Percentiles rank a stretch among this genome's conserved stretches.
Conservation (phyloP, 2,329 filamentous ascomycete genomes). For the Penicillium psychrosexuale region DNA sequence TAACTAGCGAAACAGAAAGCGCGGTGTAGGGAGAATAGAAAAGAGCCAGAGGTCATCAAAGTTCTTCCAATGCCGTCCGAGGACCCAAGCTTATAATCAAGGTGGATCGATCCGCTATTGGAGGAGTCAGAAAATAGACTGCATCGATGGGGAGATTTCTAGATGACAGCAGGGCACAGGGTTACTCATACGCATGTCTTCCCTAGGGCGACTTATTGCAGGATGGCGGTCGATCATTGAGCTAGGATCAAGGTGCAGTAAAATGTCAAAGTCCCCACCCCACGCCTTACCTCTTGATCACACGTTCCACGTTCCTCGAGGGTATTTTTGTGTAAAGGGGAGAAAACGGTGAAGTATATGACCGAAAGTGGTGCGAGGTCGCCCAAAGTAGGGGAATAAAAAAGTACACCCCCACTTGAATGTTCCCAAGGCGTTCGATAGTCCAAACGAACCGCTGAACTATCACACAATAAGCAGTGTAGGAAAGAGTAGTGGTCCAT, state of each 20-base stretch:
- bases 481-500: conserved; percentile 30
- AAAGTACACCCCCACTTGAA: not conserved
- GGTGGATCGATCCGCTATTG: conserved; percentile 30
- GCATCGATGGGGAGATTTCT: conserved; percentile 32
- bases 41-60: conserved; percentile 22
- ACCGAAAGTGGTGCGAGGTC: conserved; percentile 22
- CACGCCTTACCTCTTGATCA: conserved; percentile 20
- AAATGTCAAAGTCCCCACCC: conserved; percentile 21
- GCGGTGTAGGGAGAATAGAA: conserved; percentile 13
- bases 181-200: conserved; percentile 36
- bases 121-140: conserved; percentile 40
- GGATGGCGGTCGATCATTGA: conserved; percentile 38
- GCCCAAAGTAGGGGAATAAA: conserved; percentile 2
- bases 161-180: conserved; percentile 39
- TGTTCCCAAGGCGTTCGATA: conserved; percentile 7
- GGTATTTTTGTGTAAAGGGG: conserved; percentile 1
- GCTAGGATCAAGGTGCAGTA: conserved; percentile 31
- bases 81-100: conserved; percentile 36
- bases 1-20: conserved; percentile 7
- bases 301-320: conserved; percentile 18
- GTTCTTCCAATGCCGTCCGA: conserved; percentile 13
- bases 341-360: conserved; percentile 29
- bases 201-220: conserved; percentile 36
- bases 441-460: not conserved
- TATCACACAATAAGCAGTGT: not conserved